Base-by-base conservation (phyloP, 2,329 filamentous ascomycete species). In the Daldinia eschscholtzii region DNA sequence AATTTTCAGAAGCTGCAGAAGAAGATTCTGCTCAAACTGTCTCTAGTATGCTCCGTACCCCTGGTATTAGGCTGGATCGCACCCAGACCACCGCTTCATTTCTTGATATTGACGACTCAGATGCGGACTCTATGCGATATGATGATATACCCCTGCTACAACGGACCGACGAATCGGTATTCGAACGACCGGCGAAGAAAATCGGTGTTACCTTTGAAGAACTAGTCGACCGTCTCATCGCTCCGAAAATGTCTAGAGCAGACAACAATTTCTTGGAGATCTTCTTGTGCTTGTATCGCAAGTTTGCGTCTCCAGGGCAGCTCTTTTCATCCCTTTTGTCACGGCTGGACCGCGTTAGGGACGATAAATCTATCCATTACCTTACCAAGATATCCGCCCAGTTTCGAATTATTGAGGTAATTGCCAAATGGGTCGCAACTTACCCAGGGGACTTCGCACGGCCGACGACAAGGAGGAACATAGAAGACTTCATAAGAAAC, bases 371-470 rank as follows among this genome's bases (percentile, higher is more conserved):
- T 9, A 86, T 89, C 0, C 87, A 89, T 70, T 91, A 92, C 70
- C 87, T 98, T 48, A 90, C 90, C 61, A 93, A 91, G 74, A 94
- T 92, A 44, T 90, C 92, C 6, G 89, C 91, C 4, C 95, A 98
- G 78, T 85, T 97, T 61, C 89, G 94, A 58, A 92, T 95, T 68
- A 90, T 97, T 42, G 91, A 92, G 72, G 89, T 96, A 6, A 83
- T 98, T 65, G 93, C 93, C 4, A 92, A 93, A 78, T 99, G 96
- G 96, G 91, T 97, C 1, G 90, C 91, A 15, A 84, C 91, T 48
- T 98, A 98, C 79, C 94, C 96, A 0, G 95, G 94, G 15, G 96
- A 99, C 79, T 97, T 98, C 83, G 94, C 94, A 0, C 90, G 92
- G 69, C 87, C 91, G 1, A 86, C 86, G 23, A 97, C 93, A 1